Percentiles rank a stretch among this genome's conserved stretches.
These are phyloP conservation scores for Fusarium robinianum DNA, from an alignment of 2,329 filamentous ascomycete genomes.

Conservation along the genomic window DNA sequence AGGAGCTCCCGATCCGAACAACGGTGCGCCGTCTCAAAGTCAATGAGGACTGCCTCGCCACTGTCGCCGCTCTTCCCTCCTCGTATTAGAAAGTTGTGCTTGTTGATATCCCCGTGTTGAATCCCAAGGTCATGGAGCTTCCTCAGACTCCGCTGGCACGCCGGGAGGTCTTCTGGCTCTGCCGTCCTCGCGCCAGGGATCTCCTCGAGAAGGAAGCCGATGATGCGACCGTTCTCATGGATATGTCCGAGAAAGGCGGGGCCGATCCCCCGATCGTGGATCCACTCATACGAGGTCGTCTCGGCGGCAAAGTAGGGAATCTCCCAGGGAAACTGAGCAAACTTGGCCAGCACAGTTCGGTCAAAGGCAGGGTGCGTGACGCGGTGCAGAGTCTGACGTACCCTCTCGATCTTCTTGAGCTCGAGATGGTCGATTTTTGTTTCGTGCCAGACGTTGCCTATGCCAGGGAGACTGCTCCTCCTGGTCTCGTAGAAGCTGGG, in stretches of 20 bases:
- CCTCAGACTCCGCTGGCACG: conserved; percentile 34
- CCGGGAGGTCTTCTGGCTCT: conserved; percentile 36
- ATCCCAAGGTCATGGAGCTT: conserved; percentile 40
- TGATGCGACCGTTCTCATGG: conserved; percentile 38
- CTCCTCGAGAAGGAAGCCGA: conserved; percentile 38
- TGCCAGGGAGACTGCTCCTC: conserved; percentile 37
- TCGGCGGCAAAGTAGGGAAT: conserved; percentile 39
- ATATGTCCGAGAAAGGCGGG: conserved; percentile 39
- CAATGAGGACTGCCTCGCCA: conserved; percentile 37
- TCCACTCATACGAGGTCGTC: conserved; percentile 40
- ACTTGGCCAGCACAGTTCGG: conserved; percentile 33
- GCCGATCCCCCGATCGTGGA: conserved; percentile 36
- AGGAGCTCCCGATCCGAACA: conserved; percentile 28
- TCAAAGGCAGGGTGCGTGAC: conserved; percentile 34
- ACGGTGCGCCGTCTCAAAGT: conserved; percentile 42
- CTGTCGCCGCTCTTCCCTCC: conserved; percentile 21
- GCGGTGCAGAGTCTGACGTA: conserved; percentile 37
- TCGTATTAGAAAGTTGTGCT: conserved; percentile 41
- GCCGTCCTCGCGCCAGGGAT: conserved; percentile 33
- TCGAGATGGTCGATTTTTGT: conserved; percentile 42
- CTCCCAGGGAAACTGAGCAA: conserved; percentile 39
- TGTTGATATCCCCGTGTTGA: conserved; percentile 43
- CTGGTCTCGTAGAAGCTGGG: conserved; percentile 36
- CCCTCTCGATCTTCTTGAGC: conserved; percentile 28
- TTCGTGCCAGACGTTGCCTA: conserved; percentile 43